Conservation (phyloP, 2,329 filamentous ascomycete genomes). For the Tolypocladium album region DNA sequence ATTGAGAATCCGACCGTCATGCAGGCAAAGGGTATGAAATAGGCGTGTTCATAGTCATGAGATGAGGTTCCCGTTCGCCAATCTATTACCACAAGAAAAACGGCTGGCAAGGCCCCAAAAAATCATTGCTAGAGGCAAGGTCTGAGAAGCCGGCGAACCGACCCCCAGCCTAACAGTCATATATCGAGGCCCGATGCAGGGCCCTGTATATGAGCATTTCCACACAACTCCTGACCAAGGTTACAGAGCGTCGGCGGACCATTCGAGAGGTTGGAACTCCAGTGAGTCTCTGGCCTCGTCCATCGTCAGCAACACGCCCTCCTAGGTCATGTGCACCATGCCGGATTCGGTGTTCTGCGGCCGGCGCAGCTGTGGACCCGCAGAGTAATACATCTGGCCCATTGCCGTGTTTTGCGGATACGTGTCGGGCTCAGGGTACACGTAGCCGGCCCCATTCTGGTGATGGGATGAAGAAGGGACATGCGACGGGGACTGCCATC, state of each 20-base stretch:
- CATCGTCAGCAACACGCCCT: constrained; percentile 6
- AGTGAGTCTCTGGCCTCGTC: not conserved
- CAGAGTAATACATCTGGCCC: constrained; percentile 63
- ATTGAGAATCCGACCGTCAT: not conserved
- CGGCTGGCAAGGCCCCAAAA: not conserved
- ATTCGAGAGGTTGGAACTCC: not conserved
- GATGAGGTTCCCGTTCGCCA: not conserved
- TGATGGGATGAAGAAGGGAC: constrained; percentile 54
- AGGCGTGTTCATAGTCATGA: not conserved
- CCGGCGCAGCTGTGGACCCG: constrained; percentile 53
- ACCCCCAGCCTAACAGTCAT: not conserved
- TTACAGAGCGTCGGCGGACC: constrained; percentile 13
- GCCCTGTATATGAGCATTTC: not conserved
- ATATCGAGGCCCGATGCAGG: not conserved
- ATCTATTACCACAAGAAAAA: not conserved
- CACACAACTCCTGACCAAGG: constrained; percentile 1
- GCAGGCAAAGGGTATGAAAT: not conserved
- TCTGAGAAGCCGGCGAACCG: not conserved
- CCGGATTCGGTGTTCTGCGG: constrained; percentile 65
- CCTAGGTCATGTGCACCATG: constrained; percentile 29
- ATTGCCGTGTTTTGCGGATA: constrained; percentile 49
- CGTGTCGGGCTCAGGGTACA: constrained; percentile 75
- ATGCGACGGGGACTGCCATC: constrained; percentile 81
- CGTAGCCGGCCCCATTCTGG: constrained; percentile 52
- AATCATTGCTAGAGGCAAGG: not conserved